Evolutionary conservation across 2,329 filamentous ascomycete genomes (phyloP).

Genomic region (Claviceps africana): DNA sequence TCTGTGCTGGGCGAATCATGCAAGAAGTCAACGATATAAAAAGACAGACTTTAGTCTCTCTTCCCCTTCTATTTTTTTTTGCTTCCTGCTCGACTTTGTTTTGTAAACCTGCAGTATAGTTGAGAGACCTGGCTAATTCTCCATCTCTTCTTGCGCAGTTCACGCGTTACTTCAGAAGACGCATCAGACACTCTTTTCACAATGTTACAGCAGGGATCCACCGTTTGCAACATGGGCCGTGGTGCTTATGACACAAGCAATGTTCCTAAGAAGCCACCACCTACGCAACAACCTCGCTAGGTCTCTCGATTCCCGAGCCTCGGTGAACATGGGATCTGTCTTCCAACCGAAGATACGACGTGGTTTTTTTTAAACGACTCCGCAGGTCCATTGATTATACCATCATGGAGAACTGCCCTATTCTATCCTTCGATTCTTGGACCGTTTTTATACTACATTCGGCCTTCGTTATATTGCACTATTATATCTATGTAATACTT

Average conservation of each 20-base stretch:
- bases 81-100: not conserved
- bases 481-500: conserved; percentile 9
- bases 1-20: not conserved
- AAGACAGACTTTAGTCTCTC: not conserved
- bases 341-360: not conserved
- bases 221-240: conserved; percentile 32
- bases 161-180: not conserved
- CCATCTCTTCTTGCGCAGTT: not conserved
- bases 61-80: not conserved
- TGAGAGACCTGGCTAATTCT: not conserved
- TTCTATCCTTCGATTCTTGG: conserved; percentile 1
- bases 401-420: not conserved
- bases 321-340: too few relatives aligned
- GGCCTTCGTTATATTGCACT: conserved; percentile 14
- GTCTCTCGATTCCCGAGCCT: not conserved
- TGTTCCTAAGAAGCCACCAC: conserved; percentile 33
- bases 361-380: not conserved
- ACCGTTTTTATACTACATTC: not conserved
- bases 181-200: conserved; percentile 10
- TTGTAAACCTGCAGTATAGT: not conserved
- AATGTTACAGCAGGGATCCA: conserved; percentile 23
- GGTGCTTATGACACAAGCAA: conserved; percentile 39
- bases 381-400: not conserved
- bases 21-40: not conserved
- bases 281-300: conserved; percentile 27